These are phyloP conservation scores for Daldinia eschscholtzii DNA, from an alignment of 2,329 filamentous ascomycete species.

Conservation along the genomic window DNA sequence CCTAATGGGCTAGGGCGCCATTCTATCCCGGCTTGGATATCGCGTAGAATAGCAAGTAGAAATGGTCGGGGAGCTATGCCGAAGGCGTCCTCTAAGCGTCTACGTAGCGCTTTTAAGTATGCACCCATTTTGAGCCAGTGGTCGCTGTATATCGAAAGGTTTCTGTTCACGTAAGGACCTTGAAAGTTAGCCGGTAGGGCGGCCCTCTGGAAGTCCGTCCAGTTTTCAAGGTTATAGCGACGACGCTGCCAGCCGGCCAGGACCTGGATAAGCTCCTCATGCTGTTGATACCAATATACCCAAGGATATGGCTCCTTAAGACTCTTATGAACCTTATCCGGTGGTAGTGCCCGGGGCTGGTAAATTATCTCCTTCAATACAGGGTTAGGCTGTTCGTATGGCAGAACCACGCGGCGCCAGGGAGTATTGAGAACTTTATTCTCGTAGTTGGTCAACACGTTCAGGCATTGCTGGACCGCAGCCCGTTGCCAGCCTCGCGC, in stretches of 20 bases:
- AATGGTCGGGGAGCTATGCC: slow-evolving; percentile 46
- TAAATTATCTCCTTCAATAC: slow-evolving; percentile 47
- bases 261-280: slow-evolving; percentile 43
- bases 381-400: slow-evolving; percentile 47
- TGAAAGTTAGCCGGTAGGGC: slow-evolving; percentile 50
- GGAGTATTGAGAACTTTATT: slow-evolving; percentile 55
- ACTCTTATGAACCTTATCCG: slow-evolving; percentile 20
- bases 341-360: slow-evolving; percentile 39
- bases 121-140: slow-evolving; percentile 50
- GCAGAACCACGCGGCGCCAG: slow-evolving; percentile 56
- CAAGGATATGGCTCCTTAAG: slow-evolving; percentile 52
- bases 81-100: slow-evolving; percentile 37
- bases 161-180: slow-evolving; percentile 50
- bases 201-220: slow-evolving; percentile 42
- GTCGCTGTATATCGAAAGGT: slow-evolving; percentile 49
- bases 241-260: slow-evolving; percentile 46
- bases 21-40: slow-evolving; percentile 44
- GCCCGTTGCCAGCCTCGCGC: slow-evolving; percentile 61
- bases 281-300: slow-evolving; percentile 49
- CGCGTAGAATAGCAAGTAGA: slow-evolving; percentile 47
- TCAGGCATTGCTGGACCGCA: slow-evolving; percentile 59
- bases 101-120: slow-evolving; percentile 47
- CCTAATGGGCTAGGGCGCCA: slow-evolving; percentile 6
- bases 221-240: slow-evolving; percentile 41
- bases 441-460: slow-evolving; percentile 55